Evolutionary conservation across 2,329 filamentous ascomycete species (phyloP), one percentile per base, ranked within the genome.

Genomic region (Penicillium sp.): DNA sequence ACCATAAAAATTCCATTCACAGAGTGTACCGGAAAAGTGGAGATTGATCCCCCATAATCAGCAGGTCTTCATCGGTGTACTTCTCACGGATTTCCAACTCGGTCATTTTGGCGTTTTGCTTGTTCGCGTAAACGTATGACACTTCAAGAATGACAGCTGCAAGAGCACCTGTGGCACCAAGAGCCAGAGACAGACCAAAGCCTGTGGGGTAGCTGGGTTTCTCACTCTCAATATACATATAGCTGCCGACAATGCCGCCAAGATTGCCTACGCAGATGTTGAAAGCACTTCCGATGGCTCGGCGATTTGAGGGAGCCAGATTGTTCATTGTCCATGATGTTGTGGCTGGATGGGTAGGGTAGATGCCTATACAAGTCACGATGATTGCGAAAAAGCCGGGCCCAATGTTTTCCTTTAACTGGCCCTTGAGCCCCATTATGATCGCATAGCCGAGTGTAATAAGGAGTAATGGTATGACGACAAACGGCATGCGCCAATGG

Each of bases 1-100:
- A 38, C 35, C 19, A 19, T 5, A 7, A 29, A 7, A 42, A 16
- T n/a, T 6, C n/a, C 14, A 29, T 36, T 53, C 48, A 62, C 23
- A 60, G 38, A 2, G 61, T 71, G 53, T 76, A 75, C 59, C 66
- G 71, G 51, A 70, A 76, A 32, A 75, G 70, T 1, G 74, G 74
- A 41, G 70, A 74, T 61, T 65, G 68, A 42, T 76, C 73, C 1
- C 74, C 74, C 62, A 76, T 53, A 16, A 70, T 65, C 57, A 74
- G 52, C 60, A 76, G 46, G 53, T 76, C 67, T 19, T 73, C 64
- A 29, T 76, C 71, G 1, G 61, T 66, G 51, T 75, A 75, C 47
- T 55, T 64, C n/a, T 66, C 68, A 30, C 51, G 47, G 5, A 69
- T 61, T 32, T 73, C 68, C 5, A 60, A 67, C 39, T 68, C 71